Percentiles rank a stretch among this genome's conserved stretches.
phyloP scores from a whole-genome alignment of 352 stramenopile species.

The Phytophthora parvispora region DNA sequence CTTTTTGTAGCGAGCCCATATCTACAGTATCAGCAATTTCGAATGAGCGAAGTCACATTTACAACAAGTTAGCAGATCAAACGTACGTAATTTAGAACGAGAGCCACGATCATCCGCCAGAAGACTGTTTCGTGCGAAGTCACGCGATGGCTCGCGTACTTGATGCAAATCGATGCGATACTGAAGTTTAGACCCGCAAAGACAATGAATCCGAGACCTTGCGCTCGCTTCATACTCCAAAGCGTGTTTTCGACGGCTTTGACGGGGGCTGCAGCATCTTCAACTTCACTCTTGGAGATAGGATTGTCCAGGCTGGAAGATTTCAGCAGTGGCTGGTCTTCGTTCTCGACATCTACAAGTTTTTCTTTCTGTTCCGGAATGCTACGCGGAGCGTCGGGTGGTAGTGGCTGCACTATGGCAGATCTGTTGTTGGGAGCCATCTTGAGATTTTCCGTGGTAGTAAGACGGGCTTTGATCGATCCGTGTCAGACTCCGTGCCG shows the following conservation, averaged over 20 bases:
- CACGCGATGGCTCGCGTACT: conserved; percentile 60
- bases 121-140: conserved; percentile 72
- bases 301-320: conserved; percentile 9
- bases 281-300: conserved; percentile 19
- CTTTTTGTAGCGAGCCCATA: conserved; percentile 45
- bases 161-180: conserved; percentile 72
- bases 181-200: conserved; percentile 72
- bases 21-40: conserved; percentile 19
- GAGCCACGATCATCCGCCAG: conserved; percentile 64
- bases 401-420: conserved; percentile 18
- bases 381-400: conserved; percentile 14
- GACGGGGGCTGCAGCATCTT: background rate
- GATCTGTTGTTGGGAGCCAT: conserved; percentile 15
- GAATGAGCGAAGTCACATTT: background rate
- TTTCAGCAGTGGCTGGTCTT: conserved; percentile 28
- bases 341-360: conserved; percentile 20
- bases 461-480: background rate
- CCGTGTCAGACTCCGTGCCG: background rate
- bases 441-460: background rate
- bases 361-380: conserved; percentile 19
- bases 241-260: background rate
- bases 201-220: conserved; percentile 56
- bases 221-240: conserved; percentile 36
- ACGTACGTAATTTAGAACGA: conserved; percentile 63
- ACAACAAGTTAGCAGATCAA: background rate